Evolutionary conservation across 345 rosid genomes (phyloP).

Genomic region (Eucalyptus regnans): DNA sequence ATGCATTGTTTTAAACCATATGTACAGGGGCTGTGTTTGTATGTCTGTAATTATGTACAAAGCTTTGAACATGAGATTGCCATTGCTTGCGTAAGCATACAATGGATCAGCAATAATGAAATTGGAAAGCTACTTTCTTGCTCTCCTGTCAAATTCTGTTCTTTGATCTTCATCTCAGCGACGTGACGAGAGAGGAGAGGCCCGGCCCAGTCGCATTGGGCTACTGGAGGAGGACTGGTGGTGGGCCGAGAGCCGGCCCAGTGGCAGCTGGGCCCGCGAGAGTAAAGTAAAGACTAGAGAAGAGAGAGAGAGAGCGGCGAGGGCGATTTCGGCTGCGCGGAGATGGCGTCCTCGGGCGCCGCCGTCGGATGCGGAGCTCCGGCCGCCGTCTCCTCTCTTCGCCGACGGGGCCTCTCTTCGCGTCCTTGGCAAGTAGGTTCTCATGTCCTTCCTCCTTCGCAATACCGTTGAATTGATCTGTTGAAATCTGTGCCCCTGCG

Average conservation of each 20-base stretch:
- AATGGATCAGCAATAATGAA: not conserved
- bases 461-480: not conserved
- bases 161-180: not conserved
- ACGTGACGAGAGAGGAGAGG: not conserved
- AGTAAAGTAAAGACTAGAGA: too few relatives aligned
- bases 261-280: too few relatives aligned
- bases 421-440: slow-evolving; percentile 51
- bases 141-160: not conserved
- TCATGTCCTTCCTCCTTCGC: not conserved
- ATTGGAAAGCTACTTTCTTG: not conserved
- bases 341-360: not conserved
- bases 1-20: not conserved
- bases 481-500: not conserved
- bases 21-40: not conserved
- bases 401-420: slow-evolving; percentile 50
- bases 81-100: not conserved
- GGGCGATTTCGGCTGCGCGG: too few relatives aligned
- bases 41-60: not conserved
- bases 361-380: slow-evolving; percentile 31
- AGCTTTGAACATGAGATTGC: not conserved
- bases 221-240: not conserved
- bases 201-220: not conserved
- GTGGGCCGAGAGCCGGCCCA: not conserved
- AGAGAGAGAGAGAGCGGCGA: too few relatives aligned
- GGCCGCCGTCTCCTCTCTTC: slow-evolving; percentile 45